Conservation (phyloP, 441 rosid genomes). For the Adansonia gregorii region DNA sequence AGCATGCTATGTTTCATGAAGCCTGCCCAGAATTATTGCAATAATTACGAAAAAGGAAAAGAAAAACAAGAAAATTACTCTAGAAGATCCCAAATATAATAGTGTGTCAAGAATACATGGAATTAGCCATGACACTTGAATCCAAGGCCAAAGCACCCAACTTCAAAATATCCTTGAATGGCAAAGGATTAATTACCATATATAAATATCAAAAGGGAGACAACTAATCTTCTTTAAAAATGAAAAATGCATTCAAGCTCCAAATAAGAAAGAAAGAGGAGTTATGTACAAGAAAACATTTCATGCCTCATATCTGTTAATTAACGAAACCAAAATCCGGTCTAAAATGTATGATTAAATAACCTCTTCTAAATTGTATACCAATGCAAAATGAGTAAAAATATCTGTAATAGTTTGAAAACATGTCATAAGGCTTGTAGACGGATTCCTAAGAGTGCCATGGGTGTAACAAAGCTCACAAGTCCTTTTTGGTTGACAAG, state of each 20-base stretch:
- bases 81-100: slow-evolving; percentile 1
- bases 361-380: slow-evolving; percentile 5
- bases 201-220: background rate
- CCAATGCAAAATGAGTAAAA: background rate
- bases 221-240: background rate
- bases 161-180: background rate
- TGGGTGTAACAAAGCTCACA: background rate
- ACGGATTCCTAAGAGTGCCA: background rate
- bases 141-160: slow-evolving; percentile 6
- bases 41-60: background rate
- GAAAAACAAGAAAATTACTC: background rate
- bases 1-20: background rate
- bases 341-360: background rate
- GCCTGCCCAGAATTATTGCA: background rate
- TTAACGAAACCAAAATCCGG: background rate
- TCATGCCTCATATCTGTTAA: background rate
- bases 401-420: background rate
- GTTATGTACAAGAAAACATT: background rate
- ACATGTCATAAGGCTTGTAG: background rate
- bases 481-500: background rate
- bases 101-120: background rate
- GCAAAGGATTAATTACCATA: background rate
- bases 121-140: background rate
- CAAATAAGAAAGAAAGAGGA: background rate
- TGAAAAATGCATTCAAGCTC: background rate